A percentile compares a stretch with the other conserved stretches of the same genome.
Conservation (phyloP, 2,329 filamentous ascomycete species). For the Colletotrichum sp. region DNA sequence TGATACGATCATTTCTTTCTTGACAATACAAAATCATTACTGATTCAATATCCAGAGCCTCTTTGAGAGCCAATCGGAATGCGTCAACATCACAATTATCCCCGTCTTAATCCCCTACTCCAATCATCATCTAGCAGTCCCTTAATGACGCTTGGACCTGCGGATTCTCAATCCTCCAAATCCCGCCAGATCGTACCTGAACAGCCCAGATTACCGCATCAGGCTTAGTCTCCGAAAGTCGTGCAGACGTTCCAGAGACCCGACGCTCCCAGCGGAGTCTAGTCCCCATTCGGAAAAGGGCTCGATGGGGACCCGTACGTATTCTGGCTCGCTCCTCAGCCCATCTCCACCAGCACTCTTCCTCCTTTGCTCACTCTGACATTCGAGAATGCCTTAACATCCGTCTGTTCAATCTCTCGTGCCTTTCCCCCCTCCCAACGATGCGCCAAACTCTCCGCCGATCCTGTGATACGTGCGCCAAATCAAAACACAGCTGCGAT, state of each 20-base stretch:
- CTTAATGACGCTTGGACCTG: not conserved
- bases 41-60: not conserved
- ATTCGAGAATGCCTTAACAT: not conserved
- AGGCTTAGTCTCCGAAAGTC: conserved; percentile 37
- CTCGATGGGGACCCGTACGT: not conserved
- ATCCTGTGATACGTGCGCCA: conserved; percentile 61
- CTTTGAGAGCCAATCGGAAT: not conserved
- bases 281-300: conserved; percentile 1
- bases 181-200: not conserved
- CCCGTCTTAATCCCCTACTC: not conserved
- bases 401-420: not conserved
- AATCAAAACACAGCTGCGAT: conserved; percentile 60
- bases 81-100: not conserved
- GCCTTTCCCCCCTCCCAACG: not conserved
- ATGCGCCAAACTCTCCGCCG: conserved; percentile 63
- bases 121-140: not conserved
- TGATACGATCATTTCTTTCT: not conserved
- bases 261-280: conserved; percentile 7
- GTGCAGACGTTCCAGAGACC: not conserved
- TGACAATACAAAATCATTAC: rapidly evolving
- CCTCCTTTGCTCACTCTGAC: not conserved
- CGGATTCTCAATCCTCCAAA: not conserved
- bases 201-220: conserved; percentile 15
- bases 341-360: not conserved
- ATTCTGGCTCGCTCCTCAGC: not conserved